Conservation (phyloP, 139 green algal species). For the Chlorella sp. region DNA sequence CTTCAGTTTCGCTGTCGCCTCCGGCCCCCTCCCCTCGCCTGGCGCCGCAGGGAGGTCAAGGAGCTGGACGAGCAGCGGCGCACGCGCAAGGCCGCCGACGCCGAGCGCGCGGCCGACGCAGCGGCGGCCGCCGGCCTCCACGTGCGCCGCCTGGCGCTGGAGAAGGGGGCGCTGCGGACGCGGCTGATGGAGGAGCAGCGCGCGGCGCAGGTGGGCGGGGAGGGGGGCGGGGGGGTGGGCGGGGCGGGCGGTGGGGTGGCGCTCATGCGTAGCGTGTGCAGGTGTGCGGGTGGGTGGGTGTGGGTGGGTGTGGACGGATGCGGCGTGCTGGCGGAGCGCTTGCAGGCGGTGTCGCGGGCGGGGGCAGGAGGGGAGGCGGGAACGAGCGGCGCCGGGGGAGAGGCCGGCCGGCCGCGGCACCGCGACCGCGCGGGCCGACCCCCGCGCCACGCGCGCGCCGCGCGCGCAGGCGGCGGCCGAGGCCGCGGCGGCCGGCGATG, state of each 20-base stretch:
- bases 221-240: background rate
- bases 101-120: conserved; percentile 20
- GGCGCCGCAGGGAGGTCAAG: conserved; percentile 21
- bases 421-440: too few relatives aligned
- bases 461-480: too few relatives aligned
- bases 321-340: too few relatives aligned
- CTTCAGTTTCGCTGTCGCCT: too few relatives aligned
- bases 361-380: background rate
- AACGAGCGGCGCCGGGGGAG: too few relatives aligned
- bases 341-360: too few relatives aligned
- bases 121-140: background rate
- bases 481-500: too few relatives aligned
- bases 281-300: too few relatives aligned
- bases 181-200: background rate
- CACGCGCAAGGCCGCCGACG: conserved; percentile 13
- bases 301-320: too few relatives aligned
- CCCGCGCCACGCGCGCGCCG: too few relatives aligned
- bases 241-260: background rate
- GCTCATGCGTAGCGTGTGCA: background rate
- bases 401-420: too few relatives aligned
- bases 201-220: background rate
- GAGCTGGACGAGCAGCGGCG: conserved; percentile 31
- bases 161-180: background rate
- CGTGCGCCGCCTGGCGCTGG: background rate
- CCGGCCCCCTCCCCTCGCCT: too few relatives aligned